Evolutionary conservation across 148 eudicot genomes (phyloP).

Genomic region (Rhododendron simsii): DNA sequence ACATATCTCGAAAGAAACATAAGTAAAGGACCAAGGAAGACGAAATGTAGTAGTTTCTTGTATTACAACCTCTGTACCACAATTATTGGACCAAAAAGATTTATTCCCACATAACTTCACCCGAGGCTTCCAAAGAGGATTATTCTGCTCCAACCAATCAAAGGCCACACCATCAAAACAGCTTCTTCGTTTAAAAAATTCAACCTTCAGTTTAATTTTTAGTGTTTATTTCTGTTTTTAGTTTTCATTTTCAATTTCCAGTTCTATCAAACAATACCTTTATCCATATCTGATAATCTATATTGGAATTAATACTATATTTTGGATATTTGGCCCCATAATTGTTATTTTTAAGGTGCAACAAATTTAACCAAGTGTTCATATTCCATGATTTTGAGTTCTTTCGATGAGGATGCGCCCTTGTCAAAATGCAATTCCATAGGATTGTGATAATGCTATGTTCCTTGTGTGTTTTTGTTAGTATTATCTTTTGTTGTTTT

Average conservation of each 20-base stretch:
- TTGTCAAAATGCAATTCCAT: neutral
- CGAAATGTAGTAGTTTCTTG: no score
- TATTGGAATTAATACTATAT: neutral
- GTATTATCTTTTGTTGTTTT: neutral
- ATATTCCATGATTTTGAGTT: neutral
- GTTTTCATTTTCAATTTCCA: neutral
- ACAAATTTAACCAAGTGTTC: neutral
- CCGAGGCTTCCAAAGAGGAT: neutral
- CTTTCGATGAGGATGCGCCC: neutral
- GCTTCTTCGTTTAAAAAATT: neutral
- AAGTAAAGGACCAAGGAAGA: no score
- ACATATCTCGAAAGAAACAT: no score
- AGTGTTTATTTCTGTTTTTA: neutral
- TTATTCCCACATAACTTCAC: neutral
- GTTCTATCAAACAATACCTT: neutral
- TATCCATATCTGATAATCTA: neutral
- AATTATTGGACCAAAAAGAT: neutral
- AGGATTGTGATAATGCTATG: neutral
- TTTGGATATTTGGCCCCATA: neutral
- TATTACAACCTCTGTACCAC: no score
- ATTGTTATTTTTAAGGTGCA: neutral
- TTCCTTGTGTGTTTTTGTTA: neutral
- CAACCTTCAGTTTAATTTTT: neutral
- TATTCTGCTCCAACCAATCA: no score
- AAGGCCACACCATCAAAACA: neutral